Evolutionary conservation across 345 rosid genomes (phyloP), one percentile per base, ranked within the genome.

Genomic region (Arabis hirsuta): DNA sequence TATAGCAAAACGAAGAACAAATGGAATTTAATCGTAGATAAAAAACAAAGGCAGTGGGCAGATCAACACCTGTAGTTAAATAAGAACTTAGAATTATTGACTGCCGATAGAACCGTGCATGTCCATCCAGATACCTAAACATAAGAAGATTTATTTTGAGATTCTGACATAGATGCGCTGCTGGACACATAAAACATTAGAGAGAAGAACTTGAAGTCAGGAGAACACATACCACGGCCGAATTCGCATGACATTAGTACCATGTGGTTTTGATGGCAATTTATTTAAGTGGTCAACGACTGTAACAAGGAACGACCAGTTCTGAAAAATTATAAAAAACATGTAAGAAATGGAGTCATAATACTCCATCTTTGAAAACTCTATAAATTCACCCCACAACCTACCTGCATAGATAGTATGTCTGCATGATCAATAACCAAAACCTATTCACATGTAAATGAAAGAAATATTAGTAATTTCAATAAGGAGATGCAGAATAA

Each of bases 391-490:
- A 73, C 55, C 51, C 58, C 61, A 75, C 51, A 67, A 60, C 65
- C 46, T 76, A 91, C 98, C 97, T 94, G 97, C 95, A 89, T 82
- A 52, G 92, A 81, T 75, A 94, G 91, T 55, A 94, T 85, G 78
- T 94, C 98, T 12, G 97, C 94, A 77, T 94, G 96, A 80, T 94
- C 98, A 71, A 94, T 82, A 67, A 94, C 77, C 79, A 89, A 86
- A 76, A 94, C 88, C 98, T 94, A 88, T 55, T 68, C 59, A 70
- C 54, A 41, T 34, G 65, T 9, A 42, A 55, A 56, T 29, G 22
- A 63, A 55, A 64, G 11, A 54, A 8, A 41, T 52, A 55, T 64
- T 29, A 76, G 66, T 8, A 69, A 62, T 56, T 55, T 55, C 20
- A 60, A 39, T 20, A 67, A 36, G 14, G 34, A 52, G 69, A 66